phyloP scores from a whole-genome alignment of 2,329 filamentous ascomycete species.

The Claviceps quebecensis region DNA sequence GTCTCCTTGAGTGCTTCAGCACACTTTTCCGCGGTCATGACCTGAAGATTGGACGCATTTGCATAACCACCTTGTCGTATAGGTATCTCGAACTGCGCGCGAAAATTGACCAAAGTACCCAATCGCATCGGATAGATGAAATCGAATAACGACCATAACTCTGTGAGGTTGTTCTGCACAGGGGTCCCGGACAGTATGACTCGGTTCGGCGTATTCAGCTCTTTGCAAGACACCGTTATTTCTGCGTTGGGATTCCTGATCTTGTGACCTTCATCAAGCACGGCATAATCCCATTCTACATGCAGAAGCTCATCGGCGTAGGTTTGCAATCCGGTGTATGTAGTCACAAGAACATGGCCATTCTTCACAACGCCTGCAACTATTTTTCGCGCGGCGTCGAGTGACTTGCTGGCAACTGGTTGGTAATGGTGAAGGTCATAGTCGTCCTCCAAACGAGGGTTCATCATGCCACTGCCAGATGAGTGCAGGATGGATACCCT shows the following conservation, averaged over 20 bases:
- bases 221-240: slow-evolving; percentile 91
- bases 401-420: slow-evolving; percentile 19
- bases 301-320: slow-evolving; percentile 73
- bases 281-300: slow-evolving; percentile 82
- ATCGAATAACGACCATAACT: slow-evolving; percentile 95
- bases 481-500: slow-evolving; percentile 90
- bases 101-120: slow-evolving; percentile 81
- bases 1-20: slow-evolving; percentile 88
- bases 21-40: slow-evolving; percentile 87
- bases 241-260: slow-evolving; percentile 93
- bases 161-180: slow-evolving; percentile 91
- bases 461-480: slow-evolving; percentile 92
- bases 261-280: slow-evolving; percentile 94
- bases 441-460: slow-evolving; percentile 49
- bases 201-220: slow-evolving; percentile 76
- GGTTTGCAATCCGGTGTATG: slow-evolving; percentile 88
- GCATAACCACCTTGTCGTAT: slow-evolving; percentile 90
- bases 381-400: slow-evolving; percentile 59
- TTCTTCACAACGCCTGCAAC: slow-evolving; percentile 69
- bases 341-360: slow-evolving; percentile 89
- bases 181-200: slow-evolving; percentile 92
- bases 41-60: slow-evolving; percentile 84
- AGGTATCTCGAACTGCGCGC: slow-evolving; percentile 82
- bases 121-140: slow-evolving; percentile 95
- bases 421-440: slow-evolving; percentile 32